Conservation (phyloP, 75 land plant species). For the Adiantum capillusveneris region DNA sequence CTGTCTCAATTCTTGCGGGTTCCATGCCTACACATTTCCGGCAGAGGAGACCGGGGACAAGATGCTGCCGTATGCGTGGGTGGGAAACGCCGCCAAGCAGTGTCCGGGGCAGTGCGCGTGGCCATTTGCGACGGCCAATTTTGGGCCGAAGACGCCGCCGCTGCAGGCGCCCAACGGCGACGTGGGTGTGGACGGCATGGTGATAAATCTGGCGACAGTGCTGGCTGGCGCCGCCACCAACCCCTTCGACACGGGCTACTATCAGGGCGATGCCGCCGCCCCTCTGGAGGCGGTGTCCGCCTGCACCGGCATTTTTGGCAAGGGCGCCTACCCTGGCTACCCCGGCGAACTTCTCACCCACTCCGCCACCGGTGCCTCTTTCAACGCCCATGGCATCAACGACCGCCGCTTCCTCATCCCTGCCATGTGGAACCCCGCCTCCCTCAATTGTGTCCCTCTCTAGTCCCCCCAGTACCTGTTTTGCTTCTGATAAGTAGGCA, state of each 20-base stretch:
- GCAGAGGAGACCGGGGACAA: too few relatives aligned
- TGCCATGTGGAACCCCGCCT: conserved; percentile 14
- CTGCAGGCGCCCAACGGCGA: conserved; percentile 28
- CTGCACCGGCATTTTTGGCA: conserved; percentile 16
- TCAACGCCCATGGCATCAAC: conserved; percentile 16
- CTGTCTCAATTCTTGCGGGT: too few relatives aligned
- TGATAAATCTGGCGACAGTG: conserved; percentile 22
- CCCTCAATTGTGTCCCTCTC: not conserved
- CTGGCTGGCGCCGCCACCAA: conserved; percentile 25
- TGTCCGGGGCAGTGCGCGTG: conserved; percentile 75
- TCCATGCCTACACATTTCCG: conserved; percentile 27
- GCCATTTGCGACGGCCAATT: conserved; percentile 55
- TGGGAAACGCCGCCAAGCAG: conserved; percentile 51
- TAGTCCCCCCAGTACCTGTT: too few relatives aligned
- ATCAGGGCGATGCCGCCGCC: conserved; percentile 2
- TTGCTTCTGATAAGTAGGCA: too few relatives aligned
- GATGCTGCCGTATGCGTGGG: conserved; percentile 16
- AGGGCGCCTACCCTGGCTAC: conserved; percentile 18
- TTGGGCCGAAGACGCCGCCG: conserved; percentile 63
- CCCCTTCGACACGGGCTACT: conserved; percentile 25
- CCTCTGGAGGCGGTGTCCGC: conserved; percentile 24
- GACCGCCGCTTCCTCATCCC: conserved; percentile 18
- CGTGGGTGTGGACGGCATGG: conserved; percentile 27
- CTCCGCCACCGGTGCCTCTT: conserved; percentile 13
- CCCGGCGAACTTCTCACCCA: conserved; percentile 14